Evolutionary conservation across 2,329 filamentous ascomycete genomes (phyloP).

Genomic region (Samsoniella hepiali): DNA sequence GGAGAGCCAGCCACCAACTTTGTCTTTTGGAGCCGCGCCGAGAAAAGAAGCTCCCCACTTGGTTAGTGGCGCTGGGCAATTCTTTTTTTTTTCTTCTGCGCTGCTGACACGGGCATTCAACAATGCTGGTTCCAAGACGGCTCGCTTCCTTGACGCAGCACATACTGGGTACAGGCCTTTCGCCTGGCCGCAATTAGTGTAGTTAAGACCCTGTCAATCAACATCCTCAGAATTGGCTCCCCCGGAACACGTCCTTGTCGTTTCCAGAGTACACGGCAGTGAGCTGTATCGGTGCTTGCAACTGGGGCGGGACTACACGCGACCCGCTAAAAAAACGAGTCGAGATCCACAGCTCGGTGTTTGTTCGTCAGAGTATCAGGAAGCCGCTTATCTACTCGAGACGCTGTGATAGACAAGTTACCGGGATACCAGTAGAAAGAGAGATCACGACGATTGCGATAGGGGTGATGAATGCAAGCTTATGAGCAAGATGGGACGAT

Average conservation of each 20-base stretch:
- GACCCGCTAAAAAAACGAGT: conserved; percentile 9
- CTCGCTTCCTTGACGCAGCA: background rate
- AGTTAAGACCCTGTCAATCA: too few species aligned
- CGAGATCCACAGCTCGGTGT: conserved; percentile 10
- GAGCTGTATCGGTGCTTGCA: background rate
- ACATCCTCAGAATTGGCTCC: too few species aligned
- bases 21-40: conserved; percentile 7
- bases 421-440: background rate
- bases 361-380: background rate
- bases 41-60: conserved; percentile 4
- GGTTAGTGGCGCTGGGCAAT: conserved; percentile 1
- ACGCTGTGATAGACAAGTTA: conserved; percentile 9
- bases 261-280: too few species aligned
- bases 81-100: background rate
- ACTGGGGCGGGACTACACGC: background rate
- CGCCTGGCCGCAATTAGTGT: too few species aligned
- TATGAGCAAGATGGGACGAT: background rate
- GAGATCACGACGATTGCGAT: background rate
- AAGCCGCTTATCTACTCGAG: background rate
- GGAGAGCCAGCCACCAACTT: background rate
- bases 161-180: too few species aligned
- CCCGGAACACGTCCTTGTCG: too few species aligned
- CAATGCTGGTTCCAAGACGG: background rate
- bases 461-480: background rate
- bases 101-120: background rate